Base-by-base conservation (phyloP, 1,139 yeast genomes). In the Magnusiomyces tetraspermus region DNA sequence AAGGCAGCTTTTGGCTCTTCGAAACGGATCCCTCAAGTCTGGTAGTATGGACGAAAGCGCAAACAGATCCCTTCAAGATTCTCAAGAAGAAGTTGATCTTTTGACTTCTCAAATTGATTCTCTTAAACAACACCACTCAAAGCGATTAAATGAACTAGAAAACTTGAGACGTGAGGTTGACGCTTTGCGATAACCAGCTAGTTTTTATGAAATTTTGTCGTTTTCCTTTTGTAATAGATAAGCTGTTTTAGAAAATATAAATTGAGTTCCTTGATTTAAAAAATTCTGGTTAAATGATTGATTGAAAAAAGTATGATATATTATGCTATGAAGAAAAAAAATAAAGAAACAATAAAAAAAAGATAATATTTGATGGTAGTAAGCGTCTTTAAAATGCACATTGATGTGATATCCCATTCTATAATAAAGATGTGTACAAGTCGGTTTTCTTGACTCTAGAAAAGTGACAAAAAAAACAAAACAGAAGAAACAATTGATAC, bases 101-200 rank as follows among this genome's bases (percentile, higher is more conserved):
- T 79, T 85, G 55, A 80, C 80, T 58, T 73, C 73, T 58, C 94
- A 85, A 67, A 82, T 83, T n/a, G 69, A 67, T 42, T 77, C 80
- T 37, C 73, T 83, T 56, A 77, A 80, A 63, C 80, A 75, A 55
- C 84, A 80, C 61, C 74, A 80, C 60, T 66, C 68, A 24, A 69
- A 70, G 46, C 80, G 80, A 64, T 74, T 75, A 60, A 59, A 63
- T 28, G 87, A 82, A 63, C 73, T 84, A 58, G 67, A 67, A 43
- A 65, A 66, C 45, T 68, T 83, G 51, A 70, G 71, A 56, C 65
- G 66, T 49, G 76, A 81, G 61, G 71, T 82, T 22, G 66, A 63
- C 2, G 51, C 56, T 31, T 46, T 26, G 4, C 50, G 50, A 42
- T 40, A 30, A 22, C 8, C 17, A 37, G n/a, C 10, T 17, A 37